Conservation (phyloP, 768 basidiomycete genomes). For the Hortiboletus flavorubellus region DNA sequence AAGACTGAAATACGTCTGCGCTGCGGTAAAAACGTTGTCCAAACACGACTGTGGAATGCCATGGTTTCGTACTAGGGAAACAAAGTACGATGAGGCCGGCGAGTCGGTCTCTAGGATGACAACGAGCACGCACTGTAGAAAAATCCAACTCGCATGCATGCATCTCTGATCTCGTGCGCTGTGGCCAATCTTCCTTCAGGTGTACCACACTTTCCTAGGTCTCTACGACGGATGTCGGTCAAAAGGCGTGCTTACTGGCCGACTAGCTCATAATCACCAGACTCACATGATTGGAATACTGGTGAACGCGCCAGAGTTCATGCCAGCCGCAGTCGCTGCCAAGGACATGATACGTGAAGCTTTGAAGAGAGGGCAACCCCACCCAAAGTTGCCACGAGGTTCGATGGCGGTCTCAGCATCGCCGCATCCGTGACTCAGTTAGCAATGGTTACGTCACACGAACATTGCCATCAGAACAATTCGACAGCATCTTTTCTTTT, state of each 20-base stretch:
- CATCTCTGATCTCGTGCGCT: slow-evolving; percentile 60
- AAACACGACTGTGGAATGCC: slow-evolving; percentile 57
- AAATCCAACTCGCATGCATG: slow-evolving; percentile 81
- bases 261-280: not conserved
- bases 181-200: slow-evolving; percentile 40
- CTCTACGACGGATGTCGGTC: slow-evolving; percentile 8
- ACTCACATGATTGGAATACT: slow-evolving; percentile 29
- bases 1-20: slow-evolving; percentile 66
- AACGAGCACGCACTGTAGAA: slow-evolving; percentile 62
- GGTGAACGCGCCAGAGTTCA: slow-evolving; percentile 23
- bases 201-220: slow-evolving; percentile 18
- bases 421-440: too few relatives aligned
- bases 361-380: not conserved
- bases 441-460: too few relatives aligned
- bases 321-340: slow-evolving; percentile 13
- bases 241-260: not conserved
- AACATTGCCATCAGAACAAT: too few relatives aligned
- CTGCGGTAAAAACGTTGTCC: slow-evolving; percentile 40
- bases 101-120: not conserved
- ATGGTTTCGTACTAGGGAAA: slow-evolving; percentile 69
- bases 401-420: too few relatives aligned
- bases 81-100: not conserved
- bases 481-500: too few relatives aligned
- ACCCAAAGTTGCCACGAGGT: too few relatives aligned
- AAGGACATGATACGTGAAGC: slow-evolving; percentile 20